Evolutionary conservation across 352 stramenopile species (phyloP).

Genomic region (Phytophthora sp.): DNA sequence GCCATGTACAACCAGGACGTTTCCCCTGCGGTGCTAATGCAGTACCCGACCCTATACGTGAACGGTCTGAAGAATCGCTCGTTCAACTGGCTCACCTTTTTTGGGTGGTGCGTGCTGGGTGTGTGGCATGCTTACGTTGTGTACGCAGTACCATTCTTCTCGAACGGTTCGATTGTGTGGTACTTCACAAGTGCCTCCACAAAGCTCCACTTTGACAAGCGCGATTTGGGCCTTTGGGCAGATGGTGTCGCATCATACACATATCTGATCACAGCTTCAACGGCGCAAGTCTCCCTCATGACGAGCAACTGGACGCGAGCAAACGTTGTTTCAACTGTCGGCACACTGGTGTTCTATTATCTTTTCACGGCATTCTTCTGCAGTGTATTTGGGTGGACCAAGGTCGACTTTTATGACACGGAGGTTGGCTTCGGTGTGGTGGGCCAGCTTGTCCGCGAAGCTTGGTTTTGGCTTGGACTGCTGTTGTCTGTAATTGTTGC

Average conservation of each 20-base stretch:
- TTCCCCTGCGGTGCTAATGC: constrained; percentile 87
- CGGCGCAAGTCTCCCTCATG: constrained; percentile 85
- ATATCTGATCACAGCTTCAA: constrained; percentile 88
- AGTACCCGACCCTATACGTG: constrained; percentile 89
- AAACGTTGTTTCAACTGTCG: constrained; percentile 77
- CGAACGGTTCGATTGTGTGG: constrained; percentile 84
- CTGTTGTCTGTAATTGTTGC: constrained; percentile 59
- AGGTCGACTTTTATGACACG: constrained; percentile 82
- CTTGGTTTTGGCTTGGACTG: constrained; percentile 90
- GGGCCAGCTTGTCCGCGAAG: constrained; percentile 54
- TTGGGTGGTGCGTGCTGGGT: constrained; percentile 84
- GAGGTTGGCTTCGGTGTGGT: constrained; percentile 74
- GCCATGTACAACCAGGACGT: constrained; percentile 93
- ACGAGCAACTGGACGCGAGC: constrained; percentile 89
- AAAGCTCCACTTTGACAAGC: constrained; percentile 63
- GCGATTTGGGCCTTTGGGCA: constrained; percentile 82
- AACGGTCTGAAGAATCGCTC: constrained; percentile 89
- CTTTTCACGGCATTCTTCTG: constrained; percentile 88
- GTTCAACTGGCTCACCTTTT: constrained; percentile 91
- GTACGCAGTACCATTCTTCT: constrained; percentile 84
- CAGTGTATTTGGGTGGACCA: constrained; percentile 75
- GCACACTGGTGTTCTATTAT: constrained; percentile 88
- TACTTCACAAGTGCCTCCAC: constrained; percentile 73
- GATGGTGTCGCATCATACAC: constrained; percentile 84
- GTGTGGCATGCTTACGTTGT: constrained; percentile 91